Percentiles rank a stretch among this genome's conserved stretches.
Conservation (phyloP, 75 land plant species). For the Pinus taeda region DNA sequence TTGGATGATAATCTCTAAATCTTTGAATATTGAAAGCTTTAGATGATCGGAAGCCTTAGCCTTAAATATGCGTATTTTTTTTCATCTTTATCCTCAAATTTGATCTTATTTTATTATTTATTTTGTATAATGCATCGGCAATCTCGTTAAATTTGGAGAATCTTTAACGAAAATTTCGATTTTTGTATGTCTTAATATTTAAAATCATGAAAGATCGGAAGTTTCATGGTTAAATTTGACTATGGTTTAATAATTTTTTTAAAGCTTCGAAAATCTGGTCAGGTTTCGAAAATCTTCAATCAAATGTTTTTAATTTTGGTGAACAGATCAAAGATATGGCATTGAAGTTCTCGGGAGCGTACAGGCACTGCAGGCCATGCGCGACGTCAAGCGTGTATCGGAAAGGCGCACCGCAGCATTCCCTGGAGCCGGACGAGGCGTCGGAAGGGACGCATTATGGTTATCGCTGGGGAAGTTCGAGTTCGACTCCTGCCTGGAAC, state of each 20-base stretch:
- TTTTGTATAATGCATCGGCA: neutral
- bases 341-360: conserved; percentile 85
- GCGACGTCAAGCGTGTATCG: conserved; percentile 30
- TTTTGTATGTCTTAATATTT: neutral
- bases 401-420: conserved; percentile 11
- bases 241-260: neutral
- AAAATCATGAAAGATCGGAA: neutral
- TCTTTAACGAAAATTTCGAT: neutral
- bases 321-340: conserved; percentile 92
- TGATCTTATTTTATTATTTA: neutral
- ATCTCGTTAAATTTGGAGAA: neutral
- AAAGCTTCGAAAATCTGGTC: neutral
- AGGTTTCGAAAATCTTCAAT: neutral
- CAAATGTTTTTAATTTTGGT: neutral
- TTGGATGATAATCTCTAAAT: neutral
- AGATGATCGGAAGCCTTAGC: neutral
- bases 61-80: neutral
- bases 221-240: neutral
- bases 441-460: conserved; percentile 47
- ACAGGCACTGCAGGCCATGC: conserved; percentile 87
- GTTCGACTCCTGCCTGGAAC: conserved; percentile 55
- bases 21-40: neutral
- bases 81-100: neutral
- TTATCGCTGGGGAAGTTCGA: conserved; percentile 40
- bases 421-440: conserved; percentile 38